These are phyloP conservation scores for Nyctanthes arbortristis DNA, from an alignment of 257 asterid genomes.

Conservation along the genomic window DNA sequence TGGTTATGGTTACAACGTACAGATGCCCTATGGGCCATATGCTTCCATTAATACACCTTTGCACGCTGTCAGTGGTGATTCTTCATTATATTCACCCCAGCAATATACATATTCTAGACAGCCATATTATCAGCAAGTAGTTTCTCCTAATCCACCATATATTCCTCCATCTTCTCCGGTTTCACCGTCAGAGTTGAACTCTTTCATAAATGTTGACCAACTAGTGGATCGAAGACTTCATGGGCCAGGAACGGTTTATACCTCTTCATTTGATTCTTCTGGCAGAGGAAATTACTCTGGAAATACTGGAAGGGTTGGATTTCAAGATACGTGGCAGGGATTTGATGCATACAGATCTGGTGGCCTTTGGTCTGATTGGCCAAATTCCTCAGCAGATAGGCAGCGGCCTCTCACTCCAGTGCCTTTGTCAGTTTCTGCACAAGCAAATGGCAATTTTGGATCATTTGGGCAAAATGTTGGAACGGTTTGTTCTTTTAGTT, in stretches of 20 bases:
- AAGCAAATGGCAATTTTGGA: slow-evolving; percentile 7
- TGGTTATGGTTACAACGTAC: slow-evolving; percentile 14
- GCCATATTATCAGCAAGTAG: slow-evolving; percentile 11
- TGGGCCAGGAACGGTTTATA: slow-evolving; percentile 5
- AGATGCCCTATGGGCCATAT: slow-evolving; percentile 19
- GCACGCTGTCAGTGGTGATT: slow-evolving; percentile 11
- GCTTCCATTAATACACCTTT: slow-evolving; percentile 1
- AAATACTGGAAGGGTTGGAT: slow-evolving; percentile 13
- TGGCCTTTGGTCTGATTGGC: slow-evolving; percentile 23
- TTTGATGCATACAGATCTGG: slow-evolving; percentile 21
- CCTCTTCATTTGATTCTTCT: slow-evolving; percentile 14
- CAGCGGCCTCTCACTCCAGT: slow-evolving; percentile 5
- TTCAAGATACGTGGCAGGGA: slow-evolving; percentile 15
- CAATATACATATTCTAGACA: slow-evolving; percentile 6
- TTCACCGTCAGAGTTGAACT: slow-evolving; percentile 14
- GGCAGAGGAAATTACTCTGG: slow-evolving; percentile 21
- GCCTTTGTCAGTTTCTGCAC: neutral
- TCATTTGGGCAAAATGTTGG: neutral
- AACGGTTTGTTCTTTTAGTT: neutral
- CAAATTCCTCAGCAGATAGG: slow-evolving; percentile 21
- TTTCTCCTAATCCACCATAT: slow-evolving; percentile 8
- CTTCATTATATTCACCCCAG: slow-evolving; percentile 11
- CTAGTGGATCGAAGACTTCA: slow-evolving; percentile 13
- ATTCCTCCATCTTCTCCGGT: neutral
- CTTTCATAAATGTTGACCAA: slow-evolving; percentile 7